These are phyloP conservation scores for Apophysomyces trapeziformis DNA, from an alignment of 371 early-diverging fungal species.

Conservation along the genomic window DNA sequence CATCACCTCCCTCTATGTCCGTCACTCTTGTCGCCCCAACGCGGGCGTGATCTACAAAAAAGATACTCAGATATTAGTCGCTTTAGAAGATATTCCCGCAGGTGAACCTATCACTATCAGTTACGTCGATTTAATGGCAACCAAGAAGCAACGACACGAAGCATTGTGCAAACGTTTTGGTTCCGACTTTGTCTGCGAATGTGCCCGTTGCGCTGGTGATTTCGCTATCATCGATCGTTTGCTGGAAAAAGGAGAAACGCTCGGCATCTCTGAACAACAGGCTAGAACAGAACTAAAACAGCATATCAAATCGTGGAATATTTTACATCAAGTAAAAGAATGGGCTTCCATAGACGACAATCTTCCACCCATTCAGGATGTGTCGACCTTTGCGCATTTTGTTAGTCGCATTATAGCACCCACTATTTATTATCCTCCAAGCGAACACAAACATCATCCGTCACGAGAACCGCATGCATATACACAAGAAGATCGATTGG, in stretches of 20 bases:
- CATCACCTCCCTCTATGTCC: slow-evolving; percentile 67
- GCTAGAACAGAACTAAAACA: not conserved
- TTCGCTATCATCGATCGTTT: slow-evolving; percentile 22
- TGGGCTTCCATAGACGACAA: slow-evolving; percentile 19
- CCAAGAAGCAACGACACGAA: slow-evolving; percentile 54
- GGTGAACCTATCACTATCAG: slow-evolving; percentile 78
- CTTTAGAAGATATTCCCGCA: slow-evolving; percentile 60
- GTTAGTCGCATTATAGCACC: slow-evolving; percentile 37
- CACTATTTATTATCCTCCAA: slow-evolving; percentile 27
- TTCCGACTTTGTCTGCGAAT: slow-evolving; percentile 29
- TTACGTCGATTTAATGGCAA: slow-evolving; percentile 72
- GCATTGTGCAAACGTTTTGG: slow-evolving; percentile 52
- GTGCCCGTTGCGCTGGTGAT: slow-evolving; percentile 35
- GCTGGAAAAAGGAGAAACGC: slow-evolving; percentile 9
- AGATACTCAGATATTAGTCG: slow-evolving; percentile 53
- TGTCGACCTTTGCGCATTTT: slow-evolving; percentile 40
- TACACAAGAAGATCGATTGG: slow-evolving; percentile 6
- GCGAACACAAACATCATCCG: slow-evolving; percentile 9
- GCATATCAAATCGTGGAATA: slow-evolving; percentile 37
- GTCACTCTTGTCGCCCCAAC: slow-evolving; percentile 87
- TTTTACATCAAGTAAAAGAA: slow-evolving; percentile 33
- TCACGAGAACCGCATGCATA: not conserved
- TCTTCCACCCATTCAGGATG: slow-evolving; percentile 27
- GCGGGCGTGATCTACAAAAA: slow-evolving; percentile 61
- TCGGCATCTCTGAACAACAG: slow-evolving; percentile 4